Evolutionary conservation across 2,329 filamentous ascomycete species (phyloP).

Genomic region (Grosmannia clavigera): DNA sequence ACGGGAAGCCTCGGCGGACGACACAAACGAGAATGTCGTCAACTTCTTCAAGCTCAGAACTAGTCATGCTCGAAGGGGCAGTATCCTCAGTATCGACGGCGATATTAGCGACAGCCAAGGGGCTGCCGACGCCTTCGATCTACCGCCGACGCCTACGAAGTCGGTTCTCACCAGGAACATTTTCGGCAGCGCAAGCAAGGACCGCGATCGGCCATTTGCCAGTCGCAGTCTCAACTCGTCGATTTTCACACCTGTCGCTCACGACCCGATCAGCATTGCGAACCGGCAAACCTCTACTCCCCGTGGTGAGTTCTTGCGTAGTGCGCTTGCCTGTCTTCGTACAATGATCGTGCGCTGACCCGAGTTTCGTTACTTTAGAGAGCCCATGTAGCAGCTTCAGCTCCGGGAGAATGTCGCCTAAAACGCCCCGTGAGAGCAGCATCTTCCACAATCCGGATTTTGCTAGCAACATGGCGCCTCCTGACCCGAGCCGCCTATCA

Average conservation of each 20-base stretch:
- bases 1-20: constrained; percentile 25
- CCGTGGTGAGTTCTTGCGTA: background rate
- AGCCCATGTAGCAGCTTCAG: constrained; percentile 47
- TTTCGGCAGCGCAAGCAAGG: constrained; percentile 12
- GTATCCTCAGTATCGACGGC: constrained; percentile 69
- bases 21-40: constrained; percentile 28
- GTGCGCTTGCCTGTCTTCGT: background rate
- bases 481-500: constrained; percentile 71
- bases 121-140: constrained; percentile 45
- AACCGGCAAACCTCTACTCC: background rate
- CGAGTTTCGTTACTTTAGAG: constrained; percentile 25
- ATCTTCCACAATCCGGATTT: constrained; percentile 6
- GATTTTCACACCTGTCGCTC: constrained; percentile 1
- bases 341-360: background rate
- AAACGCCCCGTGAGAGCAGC: constrained; percentile 60
- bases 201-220: constrained; percentile 11
- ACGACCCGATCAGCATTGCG: background rate
- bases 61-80: constrained; percentile 42
- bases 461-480: constrained; percentile 42
- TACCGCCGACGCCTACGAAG: constrained; percentile 95
- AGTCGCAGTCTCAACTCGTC: constrained; percentile 4
- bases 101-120: constrained; percentile 36
- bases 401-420: constrained; percentile 44
- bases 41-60: constrained; percentile 51
- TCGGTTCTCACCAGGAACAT: constrained; percentile 27